Evolutionary conservation across 2,329 filamentous ascomycete species (phyloP).

Genomic region (Camillea tinctor): DNA sequence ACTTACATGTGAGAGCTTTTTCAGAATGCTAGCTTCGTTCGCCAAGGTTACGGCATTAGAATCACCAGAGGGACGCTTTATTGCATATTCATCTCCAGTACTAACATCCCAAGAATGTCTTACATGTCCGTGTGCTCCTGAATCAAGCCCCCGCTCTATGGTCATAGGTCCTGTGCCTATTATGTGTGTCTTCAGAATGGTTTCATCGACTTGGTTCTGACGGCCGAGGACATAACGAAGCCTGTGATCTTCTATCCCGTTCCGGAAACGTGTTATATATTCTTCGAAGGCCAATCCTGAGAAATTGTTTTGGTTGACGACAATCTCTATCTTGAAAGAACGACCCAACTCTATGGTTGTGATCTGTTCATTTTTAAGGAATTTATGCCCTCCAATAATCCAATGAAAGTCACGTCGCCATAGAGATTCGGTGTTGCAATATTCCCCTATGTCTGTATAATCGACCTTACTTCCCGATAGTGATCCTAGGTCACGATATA

Average conservation of each 20-base stretch:
- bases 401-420: no score
- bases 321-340: no score
- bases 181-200: not conserved
- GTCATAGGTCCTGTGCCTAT: not conserved
- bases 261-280: no score
- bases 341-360: no score
- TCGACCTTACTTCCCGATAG: slow-evolving; percentile 23
- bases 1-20: not conserved
- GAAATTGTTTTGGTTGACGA: no score
- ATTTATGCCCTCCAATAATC: no score
- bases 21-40: not conserved
- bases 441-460: slow-evolving; percentile 8
- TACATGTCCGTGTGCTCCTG: slow-evolving; percentile 17
- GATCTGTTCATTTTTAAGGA: no score
- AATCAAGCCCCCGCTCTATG: not conserved
- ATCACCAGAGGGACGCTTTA: slow-evolving; percentile 19
- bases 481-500: slow-evolving; percentile 23
- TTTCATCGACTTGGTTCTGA: not conserved
- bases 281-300: no score
- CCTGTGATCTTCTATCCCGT: no score
- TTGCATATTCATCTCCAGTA: slow-evolving; percentile 17
- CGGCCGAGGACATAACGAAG: not conserved
- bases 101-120: slow-evolving; percentile 25
- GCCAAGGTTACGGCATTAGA: not conserved
- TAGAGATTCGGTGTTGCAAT: no score